Conservation (phyloP, 495 filamentous ascomycete genomes). For the Platismatia glauca region DNA sequence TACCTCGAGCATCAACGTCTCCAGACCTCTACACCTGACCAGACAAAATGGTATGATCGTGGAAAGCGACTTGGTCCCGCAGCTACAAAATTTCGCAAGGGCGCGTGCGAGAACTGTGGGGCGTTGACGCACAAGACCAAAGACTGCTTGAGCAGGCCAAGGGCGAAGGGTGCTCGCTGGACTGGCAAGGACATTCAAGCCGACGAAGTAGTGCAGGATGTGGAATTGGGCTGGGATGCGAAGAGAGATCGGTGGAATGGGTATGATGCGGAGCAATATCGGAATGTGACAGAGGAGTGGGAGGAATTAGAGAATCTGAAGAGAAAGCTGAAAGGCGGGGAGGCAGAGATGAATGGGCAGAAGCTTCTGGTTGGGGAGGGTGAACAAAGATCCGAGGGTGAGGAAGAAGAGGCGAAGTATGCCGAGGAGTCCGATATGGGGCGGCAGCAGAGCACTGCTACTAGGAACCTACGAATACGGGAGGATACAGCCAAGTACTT, state of each 20-base stretch:
- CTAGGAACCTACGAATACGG: constrained; percentile 79
- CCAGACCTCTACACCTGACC: constrained; percentile 52
- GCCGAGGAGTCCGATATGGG: constrained; percentile 98
- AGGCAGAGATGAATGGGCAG: constrained; percentile 16
- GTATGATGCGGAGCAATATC: constrained; percentile 83
- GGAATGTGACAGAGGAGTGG: constrained; percentile 76
- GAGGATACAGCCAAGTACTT: constrained; percentile 99
- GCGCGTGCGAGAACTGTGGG: constrained; percentile 96
- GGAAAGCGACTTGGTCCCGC: constrained; percentile 71
- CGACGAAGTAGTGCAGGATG: constrained; percentile 79
- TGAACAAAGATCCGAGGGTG: constrained; percentile 28
- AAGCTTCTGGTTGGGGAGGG: constrained; percentile 26
- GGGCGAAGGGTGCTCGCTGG: constrained; percentile 86
- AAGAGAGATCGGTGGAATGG: constrained; percentile 97
- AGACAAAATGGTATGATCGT: constrained; percentile 84
- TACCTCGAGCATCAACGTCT: constrained; percentile 97
- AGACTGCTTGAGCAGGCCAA: constrained; percentile 81
- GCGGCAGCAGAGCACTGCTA: constrained; percentile 77
- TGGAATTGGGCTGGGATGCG: constrained; percentile 90
- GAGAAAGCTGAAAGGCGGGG: constrained; percentile 37
- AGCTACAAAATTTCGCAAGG: constrained; percentile 94
- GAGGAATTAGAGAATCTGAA: constrained; percentile 78
- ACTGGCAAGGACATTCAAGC: constrained; percentile 89
- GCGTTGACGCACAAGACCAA: constrained; percentile 93
- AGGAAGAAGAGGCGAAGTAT: constrained; percentile 64